Percentiles rank a stretch among this genome's conserved stretches.
Evolutionary conservation across 352 stramenopile species (phyloP).

Genomic region (Saprolegnia diclina): DNA sequence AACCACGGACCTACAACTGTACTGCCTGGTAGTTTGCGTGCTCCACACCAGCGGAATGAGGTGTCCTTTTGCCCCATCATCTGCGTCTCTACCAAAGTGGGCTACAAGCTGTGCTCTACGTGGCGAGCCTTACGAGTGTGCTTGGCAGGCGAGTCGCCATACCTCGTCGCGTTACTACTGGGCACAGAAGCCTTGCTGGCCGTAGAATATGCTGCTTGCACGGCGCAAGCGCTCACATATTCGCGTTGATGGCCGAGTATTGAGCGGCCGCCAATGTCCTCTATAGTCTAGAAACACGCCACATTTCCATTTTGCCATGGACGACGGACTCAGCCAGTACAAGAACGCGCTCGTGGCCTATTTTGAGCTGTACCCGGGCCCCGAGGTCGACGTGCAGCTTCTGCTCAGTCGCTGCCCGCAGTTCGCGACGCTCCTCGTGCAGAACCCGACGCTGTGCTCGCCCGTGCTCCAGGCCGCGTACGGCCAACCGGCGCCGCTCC

Average conservation of each 20-base stretch:
- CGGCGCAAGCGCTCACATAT: too few species aligned
- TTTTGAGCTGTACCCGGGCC: constrained; percentile 22
- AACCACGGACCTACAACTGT: too few species aligned
- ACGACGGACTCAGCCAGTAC: constrained; percentile 16
- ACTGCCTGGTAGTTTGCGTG: too few species aligned
- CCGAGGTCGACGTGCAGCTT: constrained; percentile 24
- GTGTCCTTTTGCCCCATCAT: neutral
- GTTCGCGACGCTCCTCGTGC: constrained; percentile 24
- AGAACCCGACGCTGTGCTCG: constrained; percentile 24
- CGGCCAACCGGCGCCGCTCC: neutral
- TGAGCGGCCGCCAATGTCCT: too few species aligned
- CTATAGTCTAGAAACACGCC: constrained; percentile 9
- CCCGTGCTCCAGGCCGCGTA: constrained; percentile 16
- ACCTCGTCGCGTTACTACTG: too few species aligned
- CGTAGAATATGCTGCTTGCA: too few species aligned
- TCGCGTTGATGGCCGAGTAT: too few species aligned
- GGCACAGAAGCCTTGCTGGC: too few species aligned
- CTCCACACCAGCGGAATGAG: neutral
- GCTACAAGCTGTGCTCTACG: neutral
- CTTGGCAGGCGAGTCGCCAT: too few species aligned
- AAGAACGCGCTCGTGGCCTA: constrained; percentile 17
- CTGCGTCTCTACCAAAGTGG: neutral
- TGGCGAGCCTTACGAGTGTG: neutral
- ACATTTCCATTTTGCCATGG: constrained; percentile 5
- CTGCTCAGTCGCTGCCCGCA: constrained; percentile 25